Evolutionary conservation across 2,329 filamentous ascomycete genomes (phyloP).

Genomic region (Metarhizium sp.): DNA sequence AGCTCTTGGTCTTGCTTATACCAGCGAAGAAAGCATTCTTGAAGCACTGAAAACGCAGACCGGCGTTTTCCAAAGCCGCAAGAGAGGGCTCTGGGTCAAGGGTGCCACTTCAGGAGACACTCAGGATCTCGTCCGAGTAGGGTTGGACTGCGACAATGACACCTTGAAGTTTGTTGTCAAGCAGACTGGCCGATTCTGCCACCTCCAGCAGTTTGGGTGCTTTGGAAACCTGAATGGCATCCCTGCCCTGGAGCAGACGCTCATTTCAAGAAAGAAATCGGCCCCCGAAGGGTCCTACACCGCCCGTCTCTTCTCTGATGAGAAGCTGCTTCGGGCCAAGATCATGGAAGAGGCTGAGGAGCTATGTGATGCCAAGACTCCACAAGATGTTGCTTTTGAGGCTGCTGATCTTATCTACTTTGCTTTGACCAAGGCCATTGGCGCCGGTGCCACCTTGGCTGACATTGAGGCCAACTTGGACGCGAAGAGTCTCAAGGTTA

Average conservation of each 20-base stretch:
- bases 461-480: slow-evolving; percentile 91
- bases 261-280: slow-evolving; percentile 69
- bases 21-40: slow-evolving; percentile 78
- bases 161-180: slow-evolving; percentile 83
- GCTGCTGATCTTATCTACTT: slow-evolving; percentile 96
- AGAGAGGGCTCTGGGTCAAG: slow-evolving; percentile 94
- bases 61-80: slow-evolving; percentile 93
- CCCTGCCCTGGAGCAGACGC: slow-evolving; percentile 75
- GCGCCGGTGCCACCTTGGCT: slow-evolving; percentile 73
- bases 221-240: slow-evolving; percentile 81
- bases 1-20: slow-evolving; percentile 86
- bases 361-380: slow-evolving; percentile 75
- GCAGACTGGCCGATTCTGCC: slow-evolving; percentile 90
- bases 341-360: slow-evolving; percentile 98
- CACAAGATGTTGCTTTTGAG: slow-evolving; percentile 83
- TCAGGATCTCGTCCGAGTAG: slow-evolving; percentile 77
- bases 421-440: slow-evolving; percentile 79
- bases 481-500: slow-evolving; percentile 90
- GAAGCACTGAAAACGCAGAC: slow-evolving; percentile 71
- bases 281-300: slow-evolving; percentile 91
- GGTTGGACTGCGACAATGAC: slow-evolving; percentile 88
- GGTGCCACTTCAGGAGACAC: slow-evolving; percentile 90
- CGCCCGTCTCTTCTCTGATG: slow-evolving; percentile 81
- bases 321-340: slow-evolving; percentile 83
- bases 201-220: slow-evolving; percentile 84